Base-by-base conservation (phyloP, 805 yeast species). In the Saccharomycopsis sp. region DNA sequence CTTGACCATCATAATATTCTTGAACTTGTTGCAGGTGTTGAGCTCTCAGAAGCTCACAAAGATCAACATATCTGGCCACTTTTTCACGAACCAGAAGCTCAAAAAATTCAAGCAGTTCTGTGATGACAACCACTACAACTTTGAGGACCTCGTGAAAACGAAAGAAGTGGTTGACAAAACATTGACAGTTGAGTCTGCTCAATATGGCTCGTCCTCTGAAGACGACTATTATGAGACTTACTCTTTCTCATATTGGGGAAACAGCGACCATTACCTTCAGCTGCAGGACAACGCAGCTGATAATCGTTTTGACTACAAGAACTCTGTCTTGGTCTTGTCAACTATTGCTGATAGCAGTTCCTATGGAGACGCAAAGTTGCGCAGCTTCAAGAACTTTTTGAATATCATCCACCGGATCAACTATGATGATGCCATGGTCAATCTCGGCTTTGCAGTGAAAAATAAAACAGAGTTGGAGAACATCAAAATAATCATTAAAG, bases 401-500 rank as follows among this genome's bases (percentile, higher is more conserved):
- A 24, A 50, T 15, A 52, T 56, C 5, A 20, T 59, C 34, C 24
- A 53, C 14, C 53, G 16, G 2, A 53, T 59, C 23, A 53, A 53
- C 18, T 59, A 56, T 37, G n/a, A 20, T 15, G 52, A 50, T 34
- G 2, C 12, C 15, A 9, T 14, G 20, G 34, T 56, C 18, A 24
- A 51, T 7, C 23, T 59, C 4, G 62, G 60, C 2, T 16, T 59
- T 12, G 40, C 55, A 21, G 55, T 59, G 9, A 59, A 59, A 37
- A 47, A 51, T 3, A 5, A 20, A 21, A 24, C 20, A 2, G 62
- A 59, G 53, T 50, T 56, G 16, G 47, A 44, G 2, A 18, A 40
- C 18, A 40, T 59, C 20, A 46, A 50, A 23, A 15, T 24, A 14
- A 20, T 29, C 12, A 18, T 59, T 9, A 29, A n/a, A 7, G 57